Conservation (phyloP, 257 asterid species). For the Cinchona pubescens region DNA sequence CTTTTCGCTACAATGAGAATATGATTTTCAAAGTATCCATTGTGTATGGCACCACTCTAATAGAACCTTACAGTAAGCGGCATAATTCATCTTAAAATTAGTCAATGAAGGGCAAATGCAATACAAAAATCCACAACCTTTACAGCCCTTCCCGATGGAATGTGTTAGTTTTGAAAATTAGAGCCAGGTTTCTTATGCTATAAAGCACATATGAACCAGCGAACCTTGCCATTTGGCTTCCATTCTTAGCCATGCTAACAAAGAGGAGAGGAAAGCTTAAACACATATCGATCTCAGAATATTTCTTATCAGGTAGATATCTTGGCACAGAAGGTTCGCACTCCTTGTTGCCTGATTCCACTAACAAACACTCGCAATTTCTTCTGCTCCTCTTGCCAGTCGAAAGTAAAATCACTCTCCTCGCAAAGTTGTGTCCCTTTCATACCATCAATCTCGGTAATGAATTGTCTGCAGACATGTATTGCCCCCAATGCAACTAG, state of each 20-base stretch:
- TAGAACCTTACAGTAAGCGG: neutral
- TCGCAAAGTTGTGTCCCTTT: neutral
- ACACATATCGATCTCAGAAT: neutral
- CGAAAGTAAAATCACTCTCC: neutral
- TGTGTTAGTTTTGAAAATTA: neutral
- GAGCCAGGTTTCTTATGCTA: neutral
- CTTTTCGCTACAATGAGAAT: neutral
- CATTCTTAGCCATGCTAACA: neutral
- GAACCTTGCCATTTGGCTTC: neutral
- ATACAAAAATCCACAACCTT: neutral
- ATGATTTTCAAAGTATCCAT: neutral
- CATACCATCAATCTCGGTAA: neutral
- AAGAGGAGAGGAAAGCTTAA: neutral
- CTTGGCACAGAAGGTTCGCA: neutral
- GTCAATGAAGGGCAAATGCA: neutral
- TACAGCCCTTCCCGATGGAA: neutral
- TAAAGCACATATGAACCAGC: neutral
- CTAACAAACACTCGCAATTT: neutral
- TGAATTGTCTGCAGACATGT: neutral
- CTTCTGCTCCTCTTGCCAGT: neutral
- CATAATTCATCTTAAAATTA: neutral
- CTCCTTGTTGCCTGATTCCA: neutral
- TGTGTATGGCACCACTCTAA: neutral
- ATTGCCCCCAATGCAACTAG: neutral
- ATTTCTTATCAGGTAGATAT: neutral